phyloP scores from a whole-genome alignment of 2,329 filamentous ascomycete genomes.

The Aspergillus vadensis region DNA sequence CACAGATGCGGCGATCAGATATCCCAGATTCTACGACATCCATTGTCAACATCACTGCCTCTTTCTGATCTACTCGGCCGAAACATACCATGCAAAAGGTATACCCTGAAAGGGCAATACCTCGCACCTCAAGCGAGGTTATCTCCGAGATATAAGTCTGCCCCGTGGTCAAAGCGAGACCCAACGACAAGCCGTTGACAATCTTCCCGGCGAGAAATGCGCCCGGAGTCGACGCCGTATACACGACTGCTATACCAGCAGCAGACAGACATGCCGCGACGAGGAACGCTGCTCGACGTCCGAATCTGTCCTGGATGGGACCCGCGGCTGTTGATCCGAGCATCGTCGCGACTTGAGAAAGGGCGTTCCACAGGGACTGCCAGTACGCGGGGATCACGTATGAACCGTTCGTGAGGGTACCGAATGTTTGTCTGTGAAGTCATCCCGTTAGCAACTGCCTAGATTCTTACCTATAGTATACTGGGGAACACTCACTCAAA shows the following conservation, averaged over 20 bases:
- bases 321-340: not conserved
- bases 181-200: slow-evolving; percentile 1
- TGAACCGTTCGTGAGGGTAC: not conserved
- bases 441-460: no score
- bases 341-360: slow-evolving; percentile 6
- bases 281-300: not conserved
- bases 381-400: slow-evolving; percentile 6
- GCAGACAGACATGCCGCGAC: not conserved
- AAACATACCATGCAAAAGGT: slow-evolving; percentile 6
- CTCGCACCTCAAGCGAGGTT: not conserved
- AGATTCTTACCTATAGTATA: no score
- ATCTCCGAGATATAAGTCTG: slow-evolving; percentile 5
- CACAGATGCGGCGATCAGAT: slow-evolving; percentile 8
- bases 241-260: slow-evolving; percentile 2
- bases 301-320: not conserved
- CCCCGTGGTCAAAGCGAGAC: not conserved
- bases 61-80: no score
- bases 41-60: no score
- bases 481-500: not conserved
- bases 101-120: not conserved
- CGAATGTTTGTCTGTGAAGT: not conserved
- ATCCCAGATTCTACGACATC: not conserved
- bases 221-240: not conserved
- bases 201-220: slow-evolving; percentile 4
- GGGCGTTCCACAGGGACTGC: slow-evolving; percentile 10